A percentile compares a stretch with the other conserved stretches of the same genome.
phyloP scores from a whole-genome alignment of 2,329 filamentous ascomycete genomes.

The Aspergillus sp. region DNA sequence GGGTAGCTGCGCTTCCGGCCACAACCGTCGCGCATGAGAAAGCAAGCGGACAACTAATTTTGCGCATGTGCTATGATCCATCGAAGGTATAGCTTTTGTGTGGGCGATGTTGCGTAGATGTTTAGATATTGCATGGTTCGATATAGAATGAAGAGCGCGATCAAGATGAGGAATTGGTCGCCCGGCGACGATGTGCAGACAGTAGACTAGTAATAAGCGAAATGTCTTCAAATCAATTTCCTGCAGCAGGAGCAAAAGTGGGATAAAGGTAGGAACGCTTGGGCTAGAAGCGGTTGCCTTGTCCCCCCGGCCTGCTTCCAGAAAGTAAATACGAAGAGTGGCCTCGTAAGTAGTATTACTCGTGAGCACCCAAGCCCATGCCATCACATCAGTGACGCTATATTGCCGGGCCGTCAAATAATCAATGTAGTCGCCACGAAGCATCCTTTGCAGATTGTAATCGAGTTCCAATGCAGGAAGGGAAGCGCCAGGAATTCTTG shows the following conservation, averaged over 20 bases:
- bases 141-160: neutral
- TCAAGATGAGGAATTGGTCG: conserved; percentile 19
- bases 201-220: conserved; percentile 43
- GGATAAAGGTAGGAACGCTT: conserved; percentile 47
- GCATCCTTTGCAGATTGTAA: conserved; percentile 32
- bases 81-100: conserved; percentile 12
- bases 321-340: conserved; percentile 34
- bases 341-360: conserved; percentile 36
- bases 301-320: conserved; percentile 26
- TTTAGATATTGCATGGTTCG: conserved; percentile 4
- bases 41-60: conserved; percentile 49
- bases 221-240: conserved; percentile 44
- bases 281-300: conserved; percentile 4
- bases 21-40: conserved; percentile 51
- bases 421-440: conserved; percentile 26
- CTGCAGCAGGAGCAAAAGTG: conserved; percentile 47
- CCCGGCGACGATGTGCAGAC: conserved; percentile 34
- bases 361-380: conserved; percentile 50
- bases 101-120: neutral
- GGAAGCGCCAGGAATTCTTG: neutral
- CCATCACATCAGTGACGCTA: conserved; percentile 40
- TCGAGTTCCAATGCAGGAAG: conserved; percentile 19
- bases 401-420: conserved; percentile 36
- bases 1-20: conserved; percentile 47
- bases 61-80: conserved; percentile 35